Evolutionary conservation across 2,329 filamentous ascomycete species (phyloP).

Genomic region (Tolypocladium tropicale): DNA sequence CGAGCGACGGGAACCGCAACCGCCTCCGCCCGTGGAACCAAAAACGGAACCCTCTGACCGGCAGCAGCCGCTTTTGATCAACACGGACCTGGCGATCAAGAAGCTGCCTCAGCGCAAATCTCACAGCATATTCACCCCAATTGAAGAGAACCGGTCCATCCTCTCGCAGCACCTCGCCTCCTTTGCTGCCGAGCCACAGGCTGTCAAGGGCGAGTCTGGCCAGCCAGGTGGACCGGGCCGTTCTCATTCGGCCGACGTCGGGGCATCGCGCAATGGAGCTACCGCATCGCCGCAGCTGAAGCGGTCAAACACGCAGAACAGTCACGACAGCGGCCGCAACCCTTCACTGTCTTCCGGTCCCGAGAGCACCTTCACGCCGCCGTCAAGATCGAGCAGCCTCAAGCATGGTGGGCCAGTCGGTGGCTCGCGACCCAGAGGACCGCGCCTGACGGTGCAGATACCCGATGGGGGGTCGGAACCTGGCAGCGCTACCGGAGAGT

Average conservation of each 20-base stretch:
- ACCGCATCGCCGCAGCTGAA: constrained; percentile 47
- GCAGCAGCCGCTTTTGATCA: constrained; percentile 34
- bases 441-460: constrained; percentile 86
- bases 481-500: constrained; percentile 64
- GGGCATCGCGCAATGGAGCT: constrained; percentile 39
- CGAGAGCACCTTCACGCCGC: constrained; percentile 56
- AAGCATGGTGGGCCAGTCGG: constrained; percentile 43
- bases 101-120: constrained; percentile 67
- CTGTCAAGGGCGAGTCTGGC: constrained; percentile 24
- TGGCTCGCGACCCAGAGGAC: constrained; percentile 63
- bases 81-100: constrained; percentile 43
- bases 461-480: constrained; percentile 79
- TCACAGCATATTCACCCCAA: constrained; percentile 93
- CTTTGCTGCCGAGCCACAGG: constrained; percentile 46
- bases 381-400: constrained; percentile 68
- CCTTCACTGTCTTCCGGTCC: constrained; percentile 51
- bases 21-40: constrained; percentile 39
- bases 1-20: constrained; percentile 38
- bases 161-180: constrained; percentile 72
- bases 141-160: constrained; percentile 85
- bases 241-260: constrained; percentile 56
- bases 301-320: constrained; percentile 35
- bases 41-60: constrained; percentile 38
- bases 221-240: constrained; percentile 29
- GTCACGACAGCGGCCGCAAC: constrained; percentile 35